Evolutionary conservation across 164 flowering plant genomes (phyloP), one percentile per base, ranked within the genome.

Genomic region (Stephania cephalantha): DNA sequence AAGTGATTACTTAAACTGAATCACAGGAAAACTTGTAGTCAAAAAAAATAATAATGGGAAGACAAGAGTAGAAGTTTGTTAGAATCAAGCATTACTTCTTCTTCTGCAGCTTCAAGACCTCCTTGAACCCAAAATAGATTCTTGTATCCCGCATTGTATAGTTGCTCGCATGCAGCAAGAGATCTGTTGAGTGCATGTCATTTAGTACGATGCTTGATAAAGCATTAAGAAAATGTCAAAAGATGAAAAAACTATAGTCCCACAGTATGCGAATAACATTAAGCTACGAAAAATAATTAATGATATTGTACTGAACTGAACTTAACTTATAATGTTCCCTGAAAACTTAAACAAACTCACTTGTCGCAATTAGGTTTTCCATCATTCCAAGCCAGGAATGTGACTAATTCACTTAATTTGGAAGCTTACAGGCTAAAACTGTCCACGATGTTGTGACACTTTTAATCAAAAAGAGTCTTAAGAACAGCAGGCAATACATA

Each of bases 71-170:
- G 15, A 31, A 64, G 1, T 18, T 29, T 12, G 30, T 22, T 7
- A 22, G 9, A 5, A 0, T 30, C 70, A 46, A 69, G 15, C 67
- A 69, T 58, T 82, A 90, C 98, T 90, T 90, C 97, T 83, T 95
- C 98, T 81, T 95, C 98, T 68, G 99, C 97, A 76, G 93, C 88
- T 85, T 95, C 98, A 17, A 93, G 81, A 58, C 99, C 99, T 48
- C 97, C 97, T 85, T 90, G 98, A 82, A 95, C 89, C 99, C 97
- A 95, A 79, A 91, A 93, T 30, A 93, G 87, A 78, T 91, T 95
- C 81, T 79, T 83, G 78, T 93, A 93, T 71, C 99, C 99, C 69
- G 97, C 93, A 89, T 89, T 90, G 67, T 85, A 85, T 22, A 95
- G 87, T 72, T 87, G 82, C 85, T 95, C 99, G 81, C 99, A 95